A percentile compares a stretch with the other conserved stretches of the same genome.
Evolutionary conservation across 192 early-diverging fungal species (phyloP).

Genomic region (Mortierella hygrophila): DNA sequence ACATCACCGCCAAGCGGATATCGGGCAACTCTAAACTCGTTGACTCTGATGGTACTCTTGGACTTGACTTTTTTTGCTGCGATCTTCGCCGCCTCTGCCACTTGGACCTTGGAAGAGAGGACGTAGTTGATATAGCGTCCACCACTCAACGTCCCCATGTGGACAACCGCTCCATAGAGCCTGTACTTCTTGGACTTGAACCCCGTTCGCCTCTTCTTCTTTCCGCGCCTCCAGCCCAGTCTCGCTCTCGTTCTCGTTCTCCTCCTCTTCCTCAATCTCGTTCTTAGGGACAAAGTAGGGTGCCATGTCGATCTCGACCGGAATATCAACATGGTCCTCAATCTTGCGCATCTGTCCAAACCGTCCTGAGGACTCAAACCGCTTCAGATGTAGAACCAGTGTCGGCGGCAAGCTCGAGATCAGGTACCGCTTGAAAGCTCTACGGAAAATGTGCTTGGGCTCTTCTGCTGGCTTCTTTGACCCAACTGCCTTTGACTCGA

Average conservation of each 20-base stretch:
- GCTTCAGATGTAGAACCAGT: slow-evolving; percentile 60
- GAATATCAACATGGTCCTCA: slow-evolving; percentile 57
- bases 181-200: slow-evolving; percentile 44
- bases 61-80: background rate
- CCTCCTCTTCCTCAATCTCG: slow-evolving; percentile 44
- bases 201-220: background rate
- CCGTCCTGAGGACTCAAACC: slow-evolving; percentile 58
- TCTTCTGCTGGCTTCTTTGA: slow-evolving; percentile 9
- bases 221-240: background rate
- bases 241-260: slow-evolving; percentile 4
- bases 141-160: slow-evolving; percentile 56
- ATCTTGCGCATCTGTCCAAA: slow-evolving; percentile 59
- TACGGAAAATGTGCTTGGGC: slow-evolving; percentile 48
- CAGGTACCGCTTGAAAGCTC: slow-evolving; percentile 58
- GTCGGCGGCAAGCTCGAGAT: slow-evolving; percentile 56
- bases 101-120: slow-evolving; percentile 37
- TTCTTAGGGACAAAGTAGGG: slow-evolving; percentile 53
- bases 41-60: background rate
- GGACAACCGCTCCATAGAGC: slow-evolving; percentile 62
- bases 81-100: background rate
- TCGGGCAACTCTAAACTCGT: slow-evolving; percentile 11
- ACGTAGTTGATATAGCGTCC: slow-evolving; percentile 62
- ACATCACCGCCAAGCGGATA: background rate
- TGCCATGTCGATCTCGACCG: slow-evolving; percentile 54
- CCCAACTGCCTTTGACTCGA: background rate